Evolutionary conservation across 2,329 filamentous ascomycete genomes (phyloP).

Genomic region (Neonectria hederae): DNA sequence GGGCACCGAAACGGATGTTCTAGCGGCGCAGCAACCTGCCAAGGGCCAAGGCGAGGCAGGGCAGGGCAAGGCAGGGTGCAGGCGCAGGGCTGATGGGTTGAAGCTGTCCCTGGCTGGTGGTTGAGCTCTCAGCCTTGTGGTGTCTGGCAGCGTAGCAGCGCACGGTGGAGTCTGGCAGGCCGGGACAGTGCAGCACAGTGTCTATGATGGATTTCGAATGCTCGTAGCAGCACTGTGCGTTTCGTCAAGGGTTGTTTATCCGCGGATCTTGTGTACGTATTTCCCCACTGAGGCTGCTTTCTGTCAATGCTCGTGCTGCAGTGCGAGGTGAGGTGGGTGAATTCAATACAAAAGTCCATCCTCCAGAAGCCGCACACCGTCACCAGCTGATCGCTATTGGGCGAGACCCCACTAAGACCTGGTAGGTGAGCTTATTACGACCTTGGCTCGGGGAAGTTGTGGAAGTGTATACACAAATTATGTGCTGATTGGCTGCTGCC

Average conservation of each 20-base stretch:
- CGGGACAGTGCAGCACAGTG: background rate
- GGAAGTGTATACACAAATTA: background rate
- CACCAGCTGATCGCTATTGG: slow-evolving; percentile 7
- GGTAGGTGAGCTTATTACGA: slow-evolving; percentile 13
- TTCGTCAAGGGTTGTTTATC: background rate
- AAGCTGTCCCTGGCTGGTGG: background rate
- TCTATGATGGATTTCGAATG: background rate
- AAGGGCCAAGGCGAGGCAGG: slow-evolving; percentile 1
- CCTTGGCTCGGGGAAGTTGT: background rate
- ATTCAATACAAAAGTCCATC: slow-evolving; percentile 12
- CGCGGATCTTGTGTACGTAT: background rate
- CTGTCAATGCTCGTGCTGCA: background rate
- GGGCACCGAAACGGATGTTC: background rate
- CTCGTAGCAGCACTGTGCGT: background rate
- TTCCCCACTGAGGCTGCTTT: background rate
- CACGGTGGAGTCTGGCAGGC: background rate
- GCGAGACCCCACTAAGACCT: background rate
- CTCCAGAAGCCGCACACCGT: slow-evolving; percentile 1
- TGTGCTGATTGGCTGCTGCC: background rate
- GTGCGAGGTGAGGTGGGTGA: background rate
- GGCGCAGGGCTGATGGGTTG: slow-evolving; percentile 8
- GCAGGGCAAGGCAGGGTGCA: slow-evolving; percentile 8
- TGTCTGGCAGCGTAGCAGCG: background rate
- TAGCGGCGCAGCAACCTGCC: slow-evolving; percentile 11
- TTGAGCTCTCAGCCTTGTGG: slow-evolving; percentile 11